These are phyloP conservation scores for Pelargonium cotyledonis DNA, from an alignment of 441 rosid species.

Conservation along the genomic window DNA sequence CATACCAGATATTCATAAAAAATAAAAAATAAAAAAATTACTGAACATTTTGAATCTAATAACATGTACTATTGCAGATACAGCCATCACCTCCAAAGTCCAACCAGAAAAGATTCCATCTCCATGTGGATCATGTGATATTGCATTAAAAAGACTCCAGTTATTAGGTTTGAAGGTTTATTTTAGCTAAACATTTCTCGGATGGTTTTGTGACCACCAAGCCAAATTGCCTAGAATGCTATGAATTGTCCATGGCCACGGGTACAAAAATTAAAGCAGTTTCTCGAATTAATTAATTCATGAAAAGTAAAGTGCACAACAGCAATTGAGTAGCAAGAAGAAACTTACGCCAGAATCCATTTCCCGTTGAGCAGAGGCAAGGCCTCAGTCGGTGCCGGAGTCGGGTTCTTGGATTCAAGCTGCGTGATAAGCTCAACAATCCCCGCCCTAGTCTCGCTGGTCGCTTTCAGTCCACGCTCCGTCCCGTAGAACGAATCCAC, in stretches of 20 bases:
- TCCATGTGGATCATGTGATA: neutral
- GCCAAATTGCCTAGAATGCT: no score
- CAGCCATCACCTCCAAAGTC: neutral
- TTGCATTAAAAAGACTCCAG: neutral
- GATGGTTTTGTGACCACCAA: neutral
- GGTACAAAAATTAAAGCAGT: neutral
- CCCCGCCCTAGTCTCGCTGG: slow-evolving; percentile 84
- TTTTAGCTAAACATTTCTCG: neutral
- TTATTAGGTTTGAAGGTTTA: neutral
- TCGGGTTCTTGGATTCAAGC: slow-evolving; percentile 87
- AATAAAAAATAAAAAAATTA: neutral
- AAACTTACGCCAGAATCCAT: slow-evolving; percentile 15
- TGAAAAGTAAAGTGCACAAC: neutral
- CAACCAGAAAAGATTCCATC: neutral
- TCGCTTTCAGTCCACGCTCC: slow-evolving; percentile 59
- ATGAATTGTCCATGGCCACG: no score
- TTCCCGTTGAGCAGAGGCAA: slow-evolving; percentile 70
- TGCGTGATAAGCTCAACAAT: slow-evolving; percentile 80
- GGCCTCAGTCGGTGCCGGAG: slow-evolving; percentile 76
- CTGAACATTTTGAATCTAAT: neutral
- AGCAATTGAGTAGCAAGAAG: neutral
- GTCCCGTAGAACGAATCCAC: slow-evolving; percentile 81
- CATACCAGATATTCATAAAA: neutral
- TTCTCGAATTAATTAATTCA: neutral
- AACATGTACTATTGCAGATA: neutral